Evolutionary conservation across 768 basidiomycete genomes (phyloP), one percentile per base, ranked within the genome.

Genomic region (Phanerochaete carnosa): DNA sequence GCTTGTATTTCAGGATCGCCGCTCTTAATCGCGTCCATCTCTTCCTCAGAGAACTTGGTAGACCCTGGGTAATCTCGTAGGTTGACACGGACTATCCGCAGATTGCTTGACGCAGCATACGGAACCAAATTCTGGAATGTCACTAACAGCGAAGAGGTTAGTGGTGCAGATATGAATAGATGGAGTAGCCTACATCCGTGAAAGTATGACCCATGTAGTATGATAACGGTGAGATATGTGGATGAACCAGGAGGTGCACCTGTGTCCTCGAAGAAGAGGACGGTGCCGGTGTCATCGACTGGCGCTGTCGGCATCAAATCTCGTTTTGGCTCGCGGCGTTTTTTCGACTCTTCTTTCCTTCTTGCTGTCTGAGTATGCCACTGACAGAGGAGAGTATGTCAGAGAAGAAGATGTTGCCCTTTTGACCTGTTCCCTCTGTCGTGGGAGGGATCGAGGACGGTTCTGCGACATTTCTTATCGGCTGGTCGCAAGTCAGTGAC

Each of bases 31-130:
- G 26, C 45, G 15, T 47, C 62, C 33, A 63, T 55, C 39, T 73
- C 71, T 13, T 54, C 49, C 11, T 54, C n/a, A 1, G 66, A 53
- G 64, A 60, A 69, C 8, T 65, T 64, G 2, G 64, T 61, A 1
- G 72, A 66, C 11, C 71, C 67, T 0, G 66, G 67, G 45, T 70
- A 74, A 62, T 70, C 72, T 13, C 72, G 69, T 33, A 64, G 57
- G 55, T 68, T 71, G 1, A 71, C 33, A 12, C 61, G 37, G 25
- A 72, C 62, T 55, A 72, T 33, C 11, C 73, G 68, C 0, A 70
- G 52, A 26, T 68, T 65, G 53, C 61, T 33, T 7, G 45, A 5
- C 2, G 56, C 45, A 0, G 70, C 67, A 28, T 66, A 43, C 2
- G 66, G 65, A 33, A 69, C n/a, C 32, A 70, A 60, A 12, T 51